Conservation (phyloP, 1,284 basidiomycete species). For the Ustilago cynodontis region DNA sequence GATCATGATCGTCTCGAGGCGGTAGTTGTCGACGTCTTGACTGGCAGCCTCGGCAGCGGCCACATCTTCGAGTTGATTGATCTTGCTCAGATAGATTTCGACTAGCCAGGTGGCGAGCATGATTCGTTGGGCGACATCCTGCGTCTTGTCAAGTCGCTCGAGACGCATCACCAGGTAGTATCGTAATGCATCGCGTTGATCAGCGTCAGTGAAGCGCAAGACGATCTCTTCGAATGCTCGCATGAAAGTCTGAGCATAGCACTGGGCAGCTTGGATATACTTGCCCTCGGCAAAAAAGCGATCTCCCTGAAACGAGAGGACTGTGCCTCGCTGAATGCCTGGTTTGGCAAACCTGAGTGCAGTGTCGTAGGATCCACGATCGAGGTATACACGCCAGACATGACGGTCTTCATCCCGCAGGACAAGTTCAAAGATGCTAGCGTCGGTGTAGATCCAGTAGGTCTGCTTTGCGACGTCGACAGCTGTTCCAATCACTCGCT, state of each 20-base stretch:
- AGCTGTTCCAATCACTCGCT: slow-evolving; percentile 61
- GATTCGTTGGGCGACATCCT: slow-evolving; percentile 89
- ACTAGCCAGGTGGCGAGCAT: slow-evolving; percentile 99
- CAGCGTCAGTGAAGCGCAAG: slow-evolving; percentile 87
- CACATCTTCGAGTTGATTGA: slow-evolving; percentile 93
- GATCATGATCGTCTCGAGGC: slow-evolving; percentile 82
- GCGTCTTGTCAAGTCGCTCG: slow-evolving; percentile 81
- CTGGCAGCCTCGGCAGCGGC: slow-evolving; percentile 80
- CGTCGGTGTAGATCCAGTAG: slow-evolving; percentile 93
- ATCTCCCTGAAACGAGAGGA: slow-evolving; percentile 87
- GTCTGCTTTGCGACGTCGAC: slow-evolving; percentile 86
- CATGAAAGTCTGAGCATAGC: slow-evolving; percentile 80
- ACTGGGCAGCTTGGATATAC: slow-evolving; percentile 91
- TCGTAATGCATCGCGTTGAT: slow-evolving; percentile 90
- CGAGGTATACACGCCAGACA: slow-evolving; percentile 91
- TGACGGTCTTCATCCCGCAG: slow-evolving; percentile 90
- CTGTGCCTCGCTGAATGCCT: slow-evolving; percentile 83
- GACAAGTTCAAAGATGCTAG: slow-evolving; percentile 89
- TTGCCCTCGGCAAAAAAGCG: slow-evolving; percentile 83
- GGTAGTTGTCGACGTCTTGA: slow-evolving; percentile 86
- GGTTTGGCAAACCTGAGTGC: slow-evolving; percentile 87
- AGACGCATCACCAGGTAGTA: slow-evolving; percentile 90
- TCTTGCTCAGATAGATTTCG: slow-evolving; percentile 96
- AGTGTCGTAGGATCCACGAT: slow-evolving; percentile 80
- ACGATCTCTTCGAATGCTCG: slow-evolving; percentile 89